Percentiles rank a stretch among this genome's conserved stretches.
These are phyloP conservation scores for Cytospora paraplurivora DNA, from an alignment of 2,329 filamentous ascomycete genomes.

Conservation along the genomic window DNA sequence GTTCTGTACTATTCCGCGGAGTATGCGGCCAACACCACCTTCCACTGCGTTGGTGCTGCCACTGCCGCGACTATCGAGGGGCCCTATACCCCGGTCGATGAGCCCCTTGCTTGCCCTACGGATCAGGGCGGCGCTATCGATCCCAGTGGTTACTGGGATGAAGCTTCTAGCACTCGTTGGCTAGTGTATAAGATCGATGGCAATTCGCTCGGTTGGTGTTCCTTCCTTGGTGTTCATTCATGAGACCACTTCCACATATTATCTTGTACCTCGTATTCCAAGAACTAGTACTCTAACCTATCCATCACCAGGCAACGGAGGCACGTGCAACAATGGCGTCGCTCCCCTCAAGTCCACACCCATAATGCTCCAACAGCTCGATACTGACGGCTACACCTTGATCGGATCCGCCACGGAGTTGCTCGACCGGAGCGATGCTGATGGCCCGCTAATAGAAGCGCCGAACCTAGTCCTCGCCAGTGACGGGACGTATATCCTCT, in stretches of 20 bases:
- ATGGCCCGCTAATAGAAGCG: slow-evolving; percentile 51
- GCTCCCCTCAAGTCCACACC: slow-evolving; percentile 40
- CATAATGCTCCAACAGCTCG: slow-evolving; percentile 46
- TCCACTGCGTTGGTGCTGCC: slow-evolving; percentile 51
- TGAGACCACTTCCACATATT: too few relatives aligned
- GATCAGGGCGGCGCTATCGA: slow-evolving; percentile 53
- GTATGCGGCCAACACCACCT: slow-evolving; percentile 30
- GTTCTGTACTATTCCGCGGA: slow-evolving; percentile 54
- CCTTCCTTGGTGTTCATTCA: background rate
- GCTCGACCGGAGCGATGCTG: slow-evolving; percentile 34
- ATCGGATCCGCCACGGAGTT: slow-evolving; percentile 42
- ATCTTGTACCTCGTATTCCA: background rate
- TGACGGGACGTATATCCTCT: slow-evolving; percentile 48
- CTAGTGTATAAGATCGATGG: slow-evolving; percentile 57
- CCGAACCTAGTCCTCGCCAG: slow-evolving; percentile 40
- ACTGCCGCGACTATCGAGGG: slow-evolving; percentile 42
- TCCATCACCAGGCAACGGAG: slow-evolving; percentile 19
- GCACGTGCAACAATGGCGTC: slow-evolving; percentile 40
- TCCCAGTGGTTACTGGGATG: slow-evolving; percentile 47
- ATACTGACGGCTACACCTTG: slow-evolving; percentile 46
- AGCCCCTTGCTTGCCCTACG: slow-evolving; percentile 45
- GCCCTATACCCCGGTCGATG: slow-evolving; percentile 43
- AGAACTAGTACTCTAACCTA: background rate
- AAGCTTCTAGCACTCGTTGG: slow-evolving; percentile 49
- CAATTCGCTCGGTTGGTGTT: slow-evolving; percentile 41